Conservation (phyloP, 768 basidiomycete species). For the Rubroboletus pulcherrimus region DNA sequence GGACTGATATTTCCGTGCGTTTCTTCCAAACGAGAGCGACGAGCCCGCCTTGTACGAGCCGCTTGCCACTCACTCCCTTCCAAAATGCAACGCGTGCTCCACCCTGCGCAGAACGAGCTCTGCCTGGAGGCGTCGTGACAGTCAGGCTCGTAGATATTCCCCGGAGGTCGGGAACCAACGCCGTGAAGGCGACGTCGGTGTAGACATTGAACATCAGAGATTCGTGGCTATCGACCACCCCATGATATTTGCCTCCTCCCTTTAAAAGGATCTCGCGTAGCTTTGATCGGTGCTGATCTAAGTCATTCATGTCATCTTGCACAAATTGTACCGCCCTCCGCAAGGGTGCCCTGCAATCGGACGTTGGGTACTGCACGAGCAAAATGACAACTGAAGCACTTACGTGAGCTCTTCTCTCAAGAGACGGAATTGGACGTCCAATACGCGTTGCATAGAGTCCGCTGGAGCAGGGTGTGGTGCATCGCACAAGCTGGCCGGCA, state of each 20-base stretch:
- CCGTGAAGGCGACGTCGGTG: constrained; percentile 46
- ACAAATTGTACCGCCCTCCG: constrained; percentile 49
- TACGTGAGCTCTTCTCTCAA: constrained; percentile 70
- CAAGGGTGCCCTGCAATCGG: constrained; percentile 44
- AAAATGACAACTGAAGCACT: constrained; percentile 12
- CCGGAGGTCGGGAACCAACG: constrained; percentile 46
- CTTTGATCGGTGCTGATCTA: constrained; percentile 29
- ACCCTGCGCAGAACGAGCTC: constrained; percentile 40
- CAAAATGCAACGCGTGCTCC: constrained; percentile 50
- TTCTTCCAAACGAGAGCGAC: constrained; percentile 55
- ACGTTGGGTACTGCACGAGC: neutral
- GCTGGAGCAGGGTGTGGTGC: constrained; percentile 61
- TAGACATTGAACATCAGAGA: constrained; percentile 62
- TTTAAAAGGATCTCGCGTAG: constrained; percentile 46
- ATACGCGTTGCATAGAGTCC: constrained; percentile 58
- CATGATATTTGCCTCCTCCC: constrained; percentile 58
- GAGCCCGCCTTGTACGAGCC: constrained; percentile 59
- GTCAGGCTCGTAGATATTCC: constrained; percentile 47
- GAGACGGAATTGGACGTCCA: constrained; percentile 75
- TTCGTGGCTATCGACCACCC: constrained; percentile 38
- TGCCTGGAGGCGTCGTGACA: constrained; percentile 54
- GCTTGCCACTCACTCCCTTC: constrained; percentile 56
- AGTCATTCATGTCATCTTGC: constrained; percentile 39
- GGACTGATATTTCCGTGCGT: constrained; percentile 34
- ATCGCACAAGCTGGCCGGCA: constrained; percentile 56